These are phyloP conservation scores for Ogataea salicorniae DNA, from an alignment of 805 yeast genomes.

Conservation along the genomic window DNA sequence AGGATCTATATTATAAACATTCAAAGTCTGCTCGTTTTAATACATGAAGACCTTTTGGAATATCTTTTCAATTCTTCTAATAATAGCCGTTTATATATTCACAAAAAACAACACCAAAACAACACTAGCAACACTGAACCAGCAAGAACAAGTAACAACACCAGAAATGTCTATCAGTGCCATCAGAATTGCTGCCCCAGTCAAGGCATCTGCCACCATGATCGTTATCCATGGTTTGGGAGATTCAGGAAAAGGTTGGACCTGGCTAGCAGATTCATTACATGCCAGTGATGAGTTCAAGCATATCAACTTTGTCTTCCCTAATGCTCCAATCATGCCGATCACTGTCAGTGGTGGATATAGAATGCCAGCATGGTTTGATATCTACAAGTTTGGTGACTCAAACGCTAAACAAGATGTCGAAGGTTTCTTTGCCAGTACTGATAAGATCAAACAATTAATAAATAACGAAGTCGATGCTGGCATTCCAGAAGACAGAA, in stretches of 20 bases:
- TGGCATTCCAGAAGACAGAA: constrained; percentile 57
- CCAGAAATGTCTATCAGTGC: constrained; percentile 21
- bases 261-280: constrained; percentile 66
- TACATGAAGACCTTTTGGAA: not conserved
- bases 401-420: constrained; percentile 43
- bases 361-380: constrained; percentile 84
- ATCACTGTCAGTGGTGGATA: constrained; percentile 64
- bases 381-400: constrained; percentile 53
- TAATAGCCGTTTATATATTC: not conserved
- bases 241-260: constrained; percentile 88
- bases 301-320: constrained; percentile 74
- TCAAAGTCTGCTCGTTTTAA: too few species aligned
- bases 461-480: constrained; percentile 48
- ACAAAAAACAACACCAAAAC: not conserved
- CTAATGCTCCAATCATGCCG: constrained; percentile 77
- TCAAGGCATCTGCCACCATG: constrained; percentile 54
- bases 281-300: constrained; percentile 39
- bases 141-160: not conserved
- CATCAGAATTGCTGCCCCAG: constrained; percentile 35
- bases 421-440: constrained; percentile 47
- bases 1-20: too few species aligned
- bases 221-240: constrained; percentile 89
- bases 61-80: not conserved
- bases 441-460: constrained; percentile 39
- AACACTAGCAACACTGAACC: too few species aligned